Conservation (phyloP, 1,284 basidiomycete genomes). For the Leccinum subatratum region DNA sequence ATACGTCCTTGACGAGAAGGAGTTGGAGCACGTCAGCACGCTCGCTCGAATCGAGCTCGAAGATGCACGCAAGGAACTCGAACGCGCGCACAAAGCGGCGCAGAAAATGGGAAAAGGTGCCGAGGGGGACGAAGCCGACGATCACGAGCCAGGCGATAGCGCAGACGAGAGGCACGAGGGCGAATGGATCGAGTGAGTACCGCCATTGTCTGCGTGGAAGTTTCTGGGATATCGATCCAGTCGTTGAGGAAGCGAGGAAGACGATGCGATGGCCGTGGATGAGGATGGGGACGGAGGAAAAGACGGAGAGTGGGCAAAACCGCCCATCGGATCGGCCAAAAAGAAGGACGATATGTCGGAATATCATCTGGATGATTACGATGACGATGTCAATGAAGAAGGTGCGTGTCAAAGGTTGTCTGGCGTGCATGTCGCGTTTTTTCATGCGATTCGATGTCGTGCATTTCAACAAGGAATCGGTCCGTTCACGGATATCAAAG, state of each 20-base stretch:
- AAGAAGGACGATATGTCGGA: conserved; percentile 79
- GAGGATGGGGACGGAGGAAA: conserved; percentile 47
- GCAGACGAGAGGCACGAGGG: conserved; percentile 43
- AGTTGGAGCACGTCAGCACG: conserved; percentile 85
- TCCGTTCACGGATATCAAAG: conserved; percentile 95
- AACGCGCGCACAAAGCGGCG: conserved; percentile 76
- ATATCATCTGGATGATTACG: conserved; percentile 93
- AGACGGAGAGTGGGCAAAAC: conserved; percentile 41
- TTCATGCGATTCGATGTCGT: not conserved
- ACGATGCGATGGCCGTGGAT: conserved; percentile 64
- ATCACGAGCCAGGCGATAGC: conserved; percentile 42
- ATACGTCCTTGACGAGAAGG: conserved; percentile 88
- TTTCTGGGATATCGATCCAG: conserved; percentile 29
- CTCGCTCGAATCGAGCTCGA: conserved; percentile 86
- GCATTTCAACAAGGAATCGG: conserved; percentile 55
- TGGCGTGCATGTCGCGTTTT: not conserved
- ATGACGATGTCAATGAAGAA: conserved; percentile 69
- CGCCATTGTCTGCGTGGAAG: conserved; percentile 12
- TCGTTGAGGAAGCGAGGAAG: conserved; percentile 43
- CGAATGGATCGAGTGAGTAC: conserved; percentile 82
- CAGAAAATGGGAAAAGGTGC: conserved; percentile 62
- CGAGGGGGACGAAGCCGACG: conserved; percentile 58
- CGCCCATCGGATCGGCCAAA: conserved; percentile 30
- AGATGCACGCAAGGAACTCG: conserved; percentile 81
- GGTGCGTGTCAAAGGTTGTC: conserved; percentile 23